These are phyloP conservation scores for Trametes versicolor DNA, from an alignment of 1,284 basidiomycete species.

Conservation along the genomic window DNA sequence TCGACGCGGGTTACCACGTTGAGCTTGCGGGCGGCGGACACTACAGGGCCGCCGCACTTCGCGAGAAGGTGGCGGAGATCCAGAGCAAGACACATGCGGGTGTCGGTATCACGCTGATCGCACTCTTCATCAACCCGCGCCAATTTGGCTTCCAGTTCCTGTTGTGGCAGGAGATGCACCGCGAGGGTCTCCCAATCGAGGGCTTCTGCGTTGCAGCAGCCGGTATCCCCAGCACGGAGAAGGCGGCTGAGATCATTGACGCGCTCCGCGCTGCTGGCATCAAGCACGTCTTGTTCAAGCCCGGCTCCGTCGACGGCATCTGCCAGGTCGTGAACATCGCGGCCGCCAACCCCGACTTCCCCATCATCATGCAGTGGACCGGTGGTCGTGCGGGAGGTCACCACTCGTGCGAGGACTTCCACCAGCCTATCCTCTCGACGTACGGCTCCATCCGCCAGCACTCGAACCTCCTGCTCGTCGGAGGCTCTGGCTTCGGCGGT, in stretches of 20 bases:
- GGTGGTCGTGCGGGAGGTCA: slow-evolving; percentile 99
- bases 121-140: slow-evolving; percentile 98
- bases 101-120: slow-evolving; percentile 93
- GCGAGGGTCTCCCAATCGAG: slow-evolving; percentile 94
- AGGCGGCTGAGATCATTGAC: slow-evolving; percentile 74
- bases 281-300: slow-evolving; percentile 97
- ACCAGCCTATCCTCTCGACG: slow-evolving; percentile 93
- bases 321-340: slow-evolving; percentile 98
- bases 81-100: slow-evolving; percentile 85
- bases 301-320: slow-evolving; percentile 96
- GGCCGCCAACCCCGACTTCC: slow-evolving; percentile 93
- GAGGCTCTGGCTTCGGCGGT: slow-evolving; percentile 96
- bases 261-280: slow-evolving; percentile 71
- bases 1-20: slow-evolving; percentile 95
- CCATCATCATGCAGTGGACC: slow-evolving; percentile 98
- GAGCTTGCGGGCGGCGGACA: slow-evolving; percentile 98
- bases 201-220: slow-evolving; percentile 99
- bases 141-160: slow-evolving; percentile 98
- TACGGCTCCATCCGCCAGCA: slow-evolving; percentile 93
- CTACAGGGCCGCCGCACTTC: slow-evolving; percentile 90
- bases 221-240: slow-evolving; percentile 96
- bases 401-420: slow-evolving; percentile 98
- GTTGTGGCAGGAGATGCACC: slow-evolving; percentile 96
- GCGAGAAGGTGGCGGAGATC: slow-evolving; percentile 91
- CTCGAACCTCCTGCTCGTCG: slow-evolving; percentile 90